Evolutionary conservation across 1,284 basidiomycete genomes (phyloP), one percentile per base, ranked within the genome.

Genomic region (Rhodotorula sp.): DNA sequence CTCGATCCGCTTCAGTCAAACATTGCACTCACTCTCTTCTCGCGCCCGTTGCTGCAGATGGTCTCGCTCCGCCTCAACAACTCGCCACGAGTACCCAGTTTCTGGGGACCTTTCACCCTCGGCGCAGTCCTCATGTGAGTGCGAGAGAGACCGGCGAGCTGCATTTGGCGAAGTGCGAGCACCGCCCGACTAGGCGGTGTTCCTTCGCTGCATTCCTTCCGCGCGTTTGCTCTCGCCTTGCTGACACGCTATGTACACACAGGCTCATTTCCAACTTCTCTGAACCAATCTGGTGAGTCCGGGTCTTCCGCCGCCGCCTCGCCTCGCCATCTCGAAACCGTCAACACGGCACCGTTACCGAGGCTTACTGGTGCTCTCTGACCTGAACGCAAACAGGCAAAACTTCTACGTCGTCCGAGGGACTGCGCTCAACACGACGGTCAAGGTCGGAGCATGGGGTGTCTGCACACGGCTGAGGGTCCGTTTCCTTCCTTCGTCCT

Each of bases 381-480:
- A 14, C 5, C 15, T 15, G 5, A n/a, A 5, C 14, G 31, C n/a
- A 48, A 21, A n/a, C 61, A 71, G 75, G 74, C 70, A 77, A 49
- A 75, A 76, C 65, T 76, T 76, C 54, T 76, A 71, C 65, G 59
- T 71, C 54, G 8, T 76, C 54, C 48, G 71, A 48, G 73, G 65
- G 23, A 69, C 70, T 26, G 67, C 69, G 4, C 31, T 54, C 56
- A 76, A 76, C 63, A 68, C 68, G 58, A 71, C 73, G 31, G 47
- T 76, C 51, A 76, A 76, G 62, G 57, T 71, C 12, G 75, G 75
- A 34, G 70, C 73, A 6, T 76, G 75, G 75, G 75, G 75, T 26
- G 59, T 64, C 31, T 76, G 75, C 70, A 75, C 68, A 6, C 56
- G 47, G 47, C 47, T 61, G 54, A 29, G 69, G 54, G 75, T 76